phyloP scores from a whole-genome alignment of 805 yeast species.

The Candida silvatica region DNA sequence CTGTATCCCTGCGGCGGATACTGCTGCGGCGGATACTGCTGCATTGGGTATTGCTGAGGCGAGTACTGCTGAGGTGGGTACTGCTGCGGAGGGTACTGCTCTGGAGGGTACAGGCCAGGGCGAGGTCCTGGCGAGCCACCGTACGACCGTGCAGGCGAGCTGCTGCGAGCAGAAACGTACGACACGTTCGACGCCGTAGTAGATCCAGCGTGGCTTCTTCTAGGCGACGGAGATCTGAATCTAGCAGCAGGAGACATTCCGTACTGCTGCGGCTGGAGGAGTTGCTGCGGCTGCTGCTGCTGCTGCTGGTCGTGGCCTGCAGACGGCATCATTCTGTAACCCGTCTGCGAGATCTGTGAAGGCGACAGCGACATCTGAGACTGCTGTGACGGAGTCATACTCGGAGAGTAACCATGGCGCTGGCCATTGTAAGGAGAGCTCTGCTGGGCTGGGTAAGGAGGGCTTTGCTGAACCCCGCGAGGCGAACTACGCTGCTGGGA shows the following conservation, averaged over 20 bases:
- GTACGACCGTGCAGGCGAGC: background rate
- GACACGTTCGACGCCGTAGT: background rate
- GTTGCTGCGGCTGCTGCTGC: background rate
- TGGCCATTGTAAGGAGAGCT: too few relatives aligned
- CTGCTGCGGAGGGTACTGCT: constrained; percentile 1
- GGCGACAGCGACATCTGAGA: too few relatives aligned
- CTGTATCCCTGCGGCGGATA: constrained; percentile 12
- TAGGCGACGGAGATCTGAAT: too few relatives aligned
- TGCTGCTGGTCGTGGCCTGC: constrained; percentile 3
- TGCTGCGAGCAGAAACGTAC: constrained; percentile 1
- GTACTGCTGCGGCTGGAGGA: constrained; percentile 1
- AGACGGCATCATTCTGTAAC: background rate
- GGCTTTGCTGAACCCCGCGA: too few relatives aligned
- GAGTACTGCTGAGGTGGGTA: constrained; percentile 1
- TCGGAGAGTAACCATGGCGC: too few relatives aligned
- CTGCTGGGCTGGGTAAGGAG: too few relatives aligned
- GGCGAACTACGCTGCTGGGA: too few relatives aligned
- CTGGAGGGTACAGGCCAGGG: background rate
- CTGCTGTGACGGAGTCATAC: too few relatives aligned
- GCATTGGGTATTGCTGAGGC: background rate
- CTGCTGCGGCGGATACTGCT: background rate
- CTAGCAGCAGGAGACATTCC: too few relatives aligned
- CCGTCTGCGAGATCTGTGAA: too few relatives aligned
- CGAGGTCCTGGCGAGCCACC: background rate
- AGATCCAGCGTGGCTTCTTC: too few relatives aligned